phyloP scores from a whole-genome alignment of 768 basidiomycete genomes.

The Tephrocybe rancida region DNA sequence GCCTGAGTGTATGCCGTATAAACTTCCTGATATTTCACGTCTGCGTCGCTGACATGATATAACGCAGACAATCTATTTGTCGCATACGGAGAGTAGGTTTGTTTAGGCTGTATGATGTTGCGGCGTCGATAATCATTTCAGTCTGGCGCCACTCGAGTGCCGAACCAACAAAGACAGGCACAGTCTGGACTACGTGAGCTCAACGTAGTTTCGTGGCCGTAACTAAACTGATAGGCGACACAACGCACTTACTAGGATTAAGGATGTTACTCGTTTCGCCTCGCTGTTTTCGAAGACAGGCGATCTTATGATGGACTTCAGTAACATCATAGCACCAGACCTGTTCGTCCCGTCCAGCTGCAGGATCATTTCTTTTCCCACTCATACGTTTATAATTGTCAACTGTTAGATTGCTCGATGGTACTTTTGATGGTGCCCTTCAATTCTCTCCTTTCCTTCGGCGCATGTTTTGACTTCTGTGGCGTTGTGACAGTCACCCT shows the following conservation, averaged over 20 bases:
- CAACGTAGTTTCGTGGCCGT: conserved; percentile 11
- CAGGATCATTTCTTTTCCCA: not conserved
- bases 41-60: too few species aligned
- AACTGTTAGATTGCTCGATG: too few species aligned
- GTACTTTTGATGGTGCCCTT: too few species aligned
- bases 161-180: conserved; percentile 59
- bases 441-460: too few species aligned
- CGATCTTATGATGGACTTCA: conserved; percentile 58
- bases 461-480: not conserved
- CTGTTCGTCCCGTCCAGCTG: conserved; percentile 26
- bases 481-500: conserved; percentile 46
- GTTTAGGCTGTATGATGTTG: not conserved
- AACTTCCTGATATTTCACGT: conserved; percentile 14
- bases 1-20: conserved; percentile 41
- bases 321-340: conserved; percentile 51
- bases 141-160: conserved; percentile 72
- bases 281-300: conserved; percentile 58
- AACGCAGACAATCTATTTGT: conserved; percentile 47
- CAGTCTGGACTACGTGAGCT: conserved; percentile 59
- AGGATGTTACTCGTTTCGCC: conserved; percentile 63
- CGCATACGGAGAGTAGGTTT: conserved; percentile 56
- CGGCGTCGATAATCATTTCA: conserved; percentile 18
- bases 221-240: not conserved
- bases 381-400: not conserved
- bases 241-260: conserved; percentile 33